A percentile compares a stretch with the other conserved stretches of the same genome.
These are phyloP conservation scores for Ophiorrhiza pumila DNA, from an alignment of 257 asterid genomes.

Conservation along the genomic window DNA sequence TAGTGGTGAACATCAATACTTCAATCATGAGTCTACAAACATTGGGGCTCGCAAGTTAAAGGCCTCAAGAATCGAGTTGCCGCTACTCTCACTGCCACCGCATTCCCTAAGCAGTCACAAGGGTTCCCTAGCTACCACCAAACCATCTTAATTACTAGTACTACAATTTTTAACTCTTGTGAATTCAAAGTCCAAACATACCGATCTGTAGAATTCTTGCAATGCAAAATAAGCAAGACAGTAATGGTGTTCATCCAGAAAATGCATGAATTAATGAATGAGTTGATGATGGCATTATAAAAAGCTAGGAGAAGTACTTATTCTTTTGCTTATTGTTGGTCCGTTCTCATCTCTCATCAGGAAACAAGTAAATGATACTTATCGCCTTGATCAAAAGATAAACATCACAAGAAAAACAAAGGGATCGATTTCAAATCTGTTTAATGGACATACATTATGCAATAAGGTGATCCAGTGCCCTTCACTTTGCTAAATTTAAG, in stretches of 20 bases:
- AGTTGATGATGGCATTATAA: neutral
- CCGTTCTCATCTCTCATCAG: neutral
- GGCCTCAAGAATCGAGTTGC: neutral
- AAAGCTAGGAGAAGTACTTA: neutral
- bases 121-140: too few relatives aligned
- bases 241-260: neutral
- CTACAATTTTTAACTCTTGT: neutral
- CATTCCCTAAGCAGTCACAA: neutral
- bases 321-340: neutral
- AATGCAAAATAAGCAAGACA: neutral
- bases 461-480: neutral
- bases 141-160: too few relatives aligned
- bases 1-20: constrained; percentile 22
- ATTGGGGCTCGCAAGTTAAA: neutral
- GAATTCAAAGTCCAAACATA: neutral
- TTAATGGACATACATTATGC: neutral
- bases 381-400: too few relatives aligned
- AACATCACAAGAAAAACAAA: too few relatives aligned
- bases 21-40: constrained; percentile 27
- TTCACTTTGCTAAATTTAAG: too few relatives aligned
- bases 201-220: neutral
- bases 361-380: too few relatives aligned
- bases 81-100: neutral
- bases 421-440: neutral
- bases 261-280: neutral